phyloP scores from a whole-genome alignment of 352 stramenopile genomes.

The Globisporangium alternatum region DNA sequence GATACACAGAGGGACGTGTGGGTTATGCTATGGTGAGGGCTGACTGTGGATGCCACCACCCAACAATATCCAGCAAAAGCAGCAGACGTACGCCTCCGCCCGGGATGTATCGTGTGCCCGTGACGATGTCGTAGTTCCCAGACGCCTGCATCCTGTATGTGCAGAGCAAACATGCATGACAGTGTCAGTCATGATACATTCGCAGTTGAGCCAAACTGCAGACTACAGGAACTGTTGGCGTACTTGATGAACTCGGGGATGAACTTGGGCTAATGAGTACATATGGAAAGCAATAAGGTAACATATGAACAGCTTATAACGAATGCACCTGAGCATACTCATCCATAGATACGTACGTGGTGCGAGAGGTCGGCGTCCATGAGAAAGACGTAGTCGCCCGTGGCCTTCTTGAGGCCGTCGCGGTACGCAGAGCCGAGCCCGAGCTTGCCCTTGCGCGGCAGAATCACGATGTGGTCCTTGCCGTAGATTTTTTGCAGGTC shows the following conservation, averaged over 20 bases:
- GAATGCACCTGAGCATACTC: not conserved
- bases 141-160: conserved; percentile 59
- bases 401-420: conserved; percentile 91
- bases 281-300: not conserved
- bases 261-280: conserved; percentile 90
- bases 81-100: conserved; percentile 89
- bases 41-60: not conserved
- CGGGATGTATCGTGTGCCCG: conserved; percentile 92
- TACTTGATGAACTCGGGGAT: conserved; percentile 92
- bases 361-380: conserved; percentile 99
- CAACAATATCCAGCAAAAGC: not conserved
- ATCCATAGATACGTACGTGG: conserved; percentile 61
- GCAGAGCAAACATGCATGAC: not conserved
- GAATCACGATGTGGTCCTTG: conserved; percentile 90
- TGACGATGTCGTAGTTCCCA: conserved; percentile 94
- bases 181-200: not conserved
- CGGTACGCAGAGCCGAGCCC: conserved; percentile 96
- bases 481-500: conserved; percentile 91
- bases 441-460: conserved; percentile 94
- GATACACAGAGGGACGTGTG: not conserved
- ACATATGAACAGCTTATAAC: no score
- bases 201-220: not conserved
- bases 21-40: no score
- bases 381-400: conserved; percentile 94
- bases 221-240: not conserved